phyloP scores from a whole-genome alignment of 1,284 basidiomycete genomes.

The Ustilago shanxiensis region DNA sequence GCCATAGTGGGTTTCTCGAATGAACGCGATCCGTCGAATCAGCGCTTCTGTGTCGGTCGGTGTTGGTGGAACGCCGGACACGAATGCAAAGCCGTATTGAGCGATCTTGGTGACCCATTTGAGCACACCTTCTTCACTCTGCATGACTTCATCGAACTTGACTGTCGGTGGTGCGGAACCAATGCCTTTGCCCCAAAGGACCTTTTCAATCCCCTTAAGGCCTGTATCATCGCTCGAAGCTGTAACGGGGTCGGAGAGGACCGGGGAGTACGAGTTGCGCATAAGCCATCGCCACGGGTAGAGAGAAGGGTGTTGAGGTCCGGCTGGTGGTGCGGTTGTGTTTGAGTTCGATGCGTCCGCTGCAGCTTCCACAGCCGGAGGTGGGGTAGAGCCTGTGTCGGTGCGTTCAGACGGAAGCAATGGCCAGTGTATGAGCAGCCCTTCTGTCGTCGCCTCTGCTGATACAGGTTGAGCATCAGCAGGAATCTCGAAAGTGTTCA shows the following conservation, averaged over 20 bases:
- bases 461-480: constrained; percentile 78
- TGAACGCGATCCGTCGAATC: constrained; percentile 83
- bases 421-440: constrained; percentile 77
- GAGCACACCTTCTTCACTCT: constrained; percentile 78
- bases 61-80: constrained; percentile 83
- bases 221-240: constrained; percentile 70
- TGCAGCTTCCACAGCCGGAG: not conserved
- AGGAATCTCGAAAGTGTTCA: constrained; percentile 89
- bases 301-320: constrained; percentile 76
- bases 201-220: constrained; percentile 43
- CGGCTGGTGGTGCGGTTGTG: not conserved
- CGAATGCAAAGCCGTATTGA: constrained; percentile 87
- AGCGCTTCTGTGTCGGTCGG: constrained; percentile 87
- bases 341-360: constrained; percentile 11
- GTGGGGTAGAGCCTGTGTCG: constrained; percentile 6
- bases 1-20: constrained; percentile 91
- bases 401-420: constrained; percentile 40
- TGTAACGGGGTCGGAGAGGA: constrained; percentile 72
- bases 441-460: constrained; percentile 77
- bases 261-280: constrained; percentile 81
- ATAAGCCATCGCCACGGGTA: constrained; percentile 90
- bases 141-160: constrained; percentile 82
- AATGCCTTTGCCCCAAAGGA: constrained; percentile 86
- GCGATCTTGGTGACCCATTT: constrained; percentile 83
- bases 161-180: constrained; percentile 81